Conservation (phyloP, 2,329 filamentous ascomycete species). For the Arthrobotrys sphaeroides region DNA sequence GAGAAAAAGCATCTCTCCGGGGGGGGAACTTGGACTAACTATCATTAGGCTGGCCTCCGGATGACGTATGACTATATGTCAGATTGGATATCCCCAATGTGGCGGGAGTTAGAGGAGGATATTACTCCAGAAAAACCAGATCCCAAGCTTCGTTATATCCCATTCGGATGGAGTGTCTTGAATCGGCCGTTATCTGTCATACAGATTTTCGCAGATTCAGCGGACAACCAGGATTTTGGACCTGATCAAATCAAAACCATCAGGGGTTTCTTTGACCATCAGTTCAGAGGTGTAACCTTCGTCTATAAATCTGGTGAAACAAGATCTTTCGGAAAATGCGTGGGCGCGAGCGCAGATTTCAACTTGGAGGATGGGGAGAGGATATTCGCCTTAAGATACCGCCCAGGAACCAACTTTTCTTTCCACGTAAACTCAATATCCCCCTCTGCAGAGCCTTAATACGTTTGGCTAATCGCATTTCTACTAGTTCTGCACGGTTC, state of each 20-base stretch:
- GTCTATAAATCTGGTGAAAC: slow-evolving; percentile 36
- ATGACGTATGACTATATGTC: slow-evolving; percentile 53
- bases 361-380: slow-evolving; percentile 30
- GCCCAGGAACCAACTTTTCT: slow-evolving; percentile 39
- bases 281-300: slow-evolving; percentile 40
- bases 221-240: slow-evolving; percentile 42
- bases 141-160: slow-evolving; percentile 38
- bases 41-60: slow-evolving; percentile 30
- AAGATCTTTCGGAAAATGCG: slow-evolving; percentile 46
- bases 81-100: slow-evolving; percentile 52
- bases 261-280: slow-evolving; percentile 45
- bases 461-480: neutral
- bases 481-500: slow-evolving; percentile 42
- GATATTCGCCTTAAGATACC: slow-evolving; percentile 46
- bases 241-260: slow-evolving; percentile 42
- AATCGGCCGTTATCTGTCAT: slow-evolving; percentile 30
- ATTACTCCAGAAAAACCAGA: slow-evolving; percentile 30
- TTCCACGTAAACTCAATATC: slow-evolving; percentile 27
- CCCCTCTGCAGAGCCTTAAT: neutral
- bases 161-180: slow-evolving; percentile 42
- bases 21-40: neutral
- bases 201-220: slow-evolving; percentile 40
- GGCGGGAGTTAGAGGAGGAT: slow-evolving; percentile 29
- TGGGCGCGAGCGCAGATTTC: slow-evolving; percentile 38
- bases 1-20: neutral